Percentiles rank a stretch among this genome's conserved stretches.
Conservation (phyloP, 2,329 filamentous ascomycete species). For the Neonectria magnoliae region DNA sequence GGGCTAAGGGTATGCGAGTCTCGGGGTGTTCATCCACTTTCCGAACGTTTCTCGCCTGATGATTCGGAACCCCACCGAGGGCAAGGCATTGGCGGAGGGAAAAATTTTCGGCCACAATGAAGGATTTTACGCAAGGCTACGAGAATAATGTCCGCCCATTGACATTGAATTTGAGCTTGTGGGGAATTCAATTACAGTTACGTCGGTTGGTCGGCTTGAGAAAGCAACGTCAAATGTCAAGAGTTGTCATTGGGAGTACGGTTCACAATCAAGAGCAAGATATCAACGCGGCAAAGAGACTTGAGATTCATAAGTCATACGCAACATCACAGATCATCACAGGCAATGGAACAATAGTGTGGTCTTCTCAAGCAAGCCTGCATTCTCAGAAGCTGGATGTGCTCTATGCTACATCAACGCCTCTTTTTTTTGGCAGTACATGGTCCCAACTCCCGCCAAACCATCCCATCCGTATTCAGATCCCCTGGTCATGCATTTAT, state of each 20-base stretch:
- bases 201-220: background rate
- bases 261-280: background rate
- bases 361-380: slow-evolving; percentile 50
- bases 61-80: slow-evolving; percentile 31
- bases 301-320: background rate
- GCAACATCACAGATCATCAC: slow-evolving; percentile 7
- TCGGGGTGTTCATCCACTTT: background rate
- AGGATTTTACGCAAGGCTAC: slow-evolving; percentile 38
- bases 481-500: slow-evolving; percentile 52
- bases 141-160: slow-evolving; percentile 25
- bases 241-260: background rate
- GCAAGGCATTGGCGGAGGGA: slow-evolving; percentile 38
- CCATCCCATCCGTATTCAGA: slow-evolving; percentile 46
- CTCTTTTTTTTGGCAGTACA: slow-evolving; percentile 46
- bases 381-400: slow-evolving; percentile 54
- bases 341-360: slow-evolving; percentile 14
- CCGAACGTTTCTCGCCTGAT: background rate
- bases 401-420: slow-evolving; percentile 58
- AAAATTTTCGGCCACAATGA: slow-evolving; percentile 33
- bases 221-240: background rate
- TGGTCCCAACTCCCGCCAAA: slow-evolving; percentile 46
- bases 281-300: too few relatives aligned
- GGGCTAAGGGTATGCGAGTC: background rate
- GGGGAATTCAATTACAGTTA: background rate
- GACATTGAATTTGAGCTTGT: background rate